These are phyloP conservation scores for Vitis hybrid DNA, from an alignment of 177 flowering plant species.

Conservation along the genomic window DNA sequence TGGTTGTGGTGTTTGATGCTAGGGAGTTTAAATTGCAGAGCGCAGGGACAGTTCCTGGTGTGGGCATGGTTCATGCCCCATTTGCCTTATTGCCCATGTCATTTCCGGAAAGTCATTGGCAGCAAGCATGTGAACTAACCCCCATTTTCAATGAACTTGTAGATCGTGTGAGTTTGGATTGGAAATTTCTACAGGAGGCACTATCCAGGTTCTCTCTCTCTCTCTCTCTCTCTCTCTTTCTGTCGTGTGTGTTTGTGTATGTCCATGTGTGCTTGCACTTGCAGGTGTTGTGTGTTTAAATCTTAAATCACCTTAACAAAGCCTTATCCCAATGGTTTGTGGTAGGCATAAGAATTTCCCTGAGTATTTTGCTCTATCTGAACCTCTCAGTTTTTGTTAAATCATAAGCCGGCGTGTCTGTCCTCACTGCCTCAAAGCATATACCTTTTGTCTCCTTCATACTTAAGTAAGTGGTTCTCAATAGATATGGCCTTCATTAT, in stretches of 20 bases:
- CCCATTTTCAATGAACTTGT: conserved; percentile 93
- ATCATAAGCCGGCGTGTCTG: too few relatives aligned
- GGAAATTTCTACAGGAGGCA: conserved; percentile 76
- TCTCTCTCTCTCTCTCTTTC: conserved; percentile 1
- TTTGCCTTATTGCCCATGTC: conserved; percentile 71
- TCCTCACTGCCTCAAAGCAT: too few relatives aligned
- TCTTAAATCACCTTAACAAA: too few relatives aligned
- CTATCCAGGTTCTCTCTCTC: conserved; percentile 63
- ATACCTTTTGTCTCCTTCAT: background rate
- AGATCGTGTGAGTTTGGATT: conserved; percentile 95
- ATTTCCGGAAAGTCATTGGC: conserved; percentile 74
- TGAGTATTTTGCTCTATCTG: too few relatives aligned
- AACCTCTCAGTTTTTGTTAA: too few relatives aligned
- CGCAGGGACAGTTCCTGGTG: conserved; percentile 87
- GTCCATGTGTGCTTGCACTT: too few relatives aligned
- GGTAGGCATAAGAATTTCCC: too few relatives aligned
- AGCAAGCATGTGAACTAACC: conserved; percentile 85
- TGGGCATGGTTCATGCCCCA: conserved; percentile 92
- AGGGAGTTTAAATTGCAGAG: conserved; percentile 41
- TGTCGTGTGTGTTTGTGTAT: background rate
- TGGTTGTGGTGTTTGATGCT: background rate
- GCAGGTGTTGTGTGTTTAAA: too few relatives aligned
- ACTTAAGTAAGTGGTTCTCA: too few relatives aligned
- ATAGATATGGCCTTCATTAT: background rate
- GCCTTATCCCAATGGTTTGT: too few relatives aligned